These are phyloP conservation scores for Porpolomopsis calyptriformis DNA, from an alignment of 768 basidiomycete species.

Conservation along the genomic window DNA sequence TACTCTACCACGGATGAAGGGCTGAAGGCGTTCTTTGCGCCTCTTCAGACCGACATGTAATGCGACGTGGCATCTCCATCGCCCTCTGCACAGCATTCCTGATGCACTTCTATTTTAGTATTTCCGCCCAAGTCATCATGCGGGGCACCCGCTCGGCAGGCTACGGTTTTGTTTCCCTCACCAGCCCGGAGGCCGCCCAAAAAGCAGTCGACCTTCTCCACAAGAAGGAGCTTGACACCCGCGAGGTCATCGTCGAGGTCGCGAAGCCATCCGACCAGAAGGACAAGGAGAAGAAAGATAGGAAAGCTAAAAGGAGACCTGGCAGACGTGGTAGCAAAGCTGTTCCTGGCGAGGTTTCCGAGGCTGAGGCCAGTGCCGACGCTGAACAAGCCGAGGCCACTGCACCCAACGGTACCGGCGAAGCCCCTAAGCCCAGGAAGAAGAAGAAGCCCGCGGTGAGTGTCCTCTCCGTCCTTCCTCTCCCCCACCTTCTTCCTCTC, in stretches of 20 bases:
- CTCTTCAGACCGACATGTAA: slow-evolving; percentile 80
- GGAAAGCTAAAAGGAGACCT: slow-evolving; percentile 66
- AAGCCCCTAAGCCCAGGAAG: slow-evolving; percentile 76
- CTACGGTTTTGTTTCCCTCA: slow-evolving; percentile 86
- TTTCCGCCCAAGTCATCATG: slow-evolving; percentile 78
- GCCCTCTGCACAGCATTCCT: slow-evolving; percentile 11
- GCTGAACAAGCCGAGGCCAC: slow-evolving; percentile 45
- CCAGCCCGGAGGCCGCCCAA: slow-evolving; percentile 72
- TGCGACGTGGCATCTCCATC: slow-evolving; percentile 36
- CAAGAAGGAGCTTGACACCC: slow-evolving; percentile 83
- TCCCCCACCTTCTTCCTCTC: slow-evolving; percentile 14
- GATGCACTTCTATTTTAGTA: slow-evolving; percentile 29
- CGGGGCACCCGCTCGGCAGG: slow-evolving; percentile 80
- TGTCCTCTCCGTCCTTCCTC: slow-evolving; percentile 12
- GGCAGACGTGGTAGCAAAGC: slow-evolving; percentile 81
- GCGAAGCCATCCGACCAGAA: slow-evolving; percentile 88
- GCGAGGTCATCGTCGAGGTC: slow-evolving; percentile 82
- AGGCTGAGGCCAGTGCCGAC: slow-evolving; percentile 82
- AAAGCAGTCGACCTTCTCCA: slow-evolving; percentile 78
- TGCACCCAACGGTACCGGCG: slow-evolving; percentile 45
- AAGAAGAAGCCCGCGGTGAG: slow-evolving; percentile 59
- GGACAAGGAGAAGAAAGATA: slow-evolving; percentile 73
- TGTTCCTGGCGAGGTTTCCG: slow-evolving; percentile 81
- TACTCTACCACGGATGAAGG: slow-evolving; percentile 90
- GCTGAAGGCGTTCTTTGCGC: slow-evolving; percentile 89